Conservation (phyloP, 1,284 basidiomycete species). For the Heliocybe sulcata region DNA sequence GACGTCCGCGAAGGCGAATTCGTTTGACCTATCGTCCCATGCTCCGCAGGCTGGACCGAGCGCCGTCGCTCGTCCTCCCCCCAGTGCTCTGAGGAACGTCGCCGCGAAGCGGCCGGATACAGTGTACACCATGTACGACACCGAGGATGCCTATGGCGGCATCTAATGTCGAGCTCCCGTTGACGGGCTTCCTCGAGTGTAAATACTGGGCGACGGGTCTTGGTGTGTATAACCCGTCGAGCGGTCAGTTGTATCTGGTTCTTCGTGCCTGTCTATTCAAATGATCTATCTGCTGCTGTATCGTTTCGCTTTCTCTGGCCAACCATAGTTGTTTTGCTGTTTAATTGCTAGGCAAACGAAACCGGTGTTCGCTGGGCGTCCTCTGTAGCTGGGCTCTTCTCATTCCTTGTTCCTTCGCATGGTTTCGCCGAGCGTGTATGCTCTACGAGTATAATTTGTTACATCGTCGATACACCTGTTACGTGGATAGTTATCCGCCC, state of each 20-base stretch:
- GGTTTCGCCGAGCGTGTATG: not conserved
- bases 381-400: not conserved
- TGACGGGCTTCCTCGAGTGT: not conserved
- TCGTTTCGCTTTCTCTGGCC: not conserved
- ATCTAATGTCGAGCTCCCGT: conserved; percentile 28
- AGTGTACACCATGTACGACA: conserved; percentile 41
- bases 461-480: not conserved
- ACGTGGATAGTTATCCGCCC: not conserved
- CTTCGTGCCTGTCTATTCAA: not conserved
- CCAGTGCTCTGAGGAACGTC: conserved; percentile 18
- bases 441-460: not conserved
- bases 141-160: conserved; percentile 60
- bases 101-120: conserved; percentile 29
- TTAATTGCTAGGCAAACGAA: conserved; percentile 2
- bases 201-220: not conserved
- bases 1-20: conserved; percentile 10
- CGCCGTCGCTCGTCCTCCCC: conserved; percentile 14
- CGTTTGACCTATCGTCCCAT: conserved; percentile 19
- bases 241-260: not conserved
- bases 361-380: conserved; percentile 2
- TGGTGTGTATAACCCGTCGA: not conserved
- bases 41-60: conserved; percentile 15
- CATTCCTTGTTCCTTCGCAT: not conserved
- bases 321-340: not conserved
- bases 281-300: not conserved